These are phyloP conservation scores for Penicillium sp. DNA, from an alignment of 2,329 filamentous ascomycete genomes.

Conservation along the genomic window DNA sequence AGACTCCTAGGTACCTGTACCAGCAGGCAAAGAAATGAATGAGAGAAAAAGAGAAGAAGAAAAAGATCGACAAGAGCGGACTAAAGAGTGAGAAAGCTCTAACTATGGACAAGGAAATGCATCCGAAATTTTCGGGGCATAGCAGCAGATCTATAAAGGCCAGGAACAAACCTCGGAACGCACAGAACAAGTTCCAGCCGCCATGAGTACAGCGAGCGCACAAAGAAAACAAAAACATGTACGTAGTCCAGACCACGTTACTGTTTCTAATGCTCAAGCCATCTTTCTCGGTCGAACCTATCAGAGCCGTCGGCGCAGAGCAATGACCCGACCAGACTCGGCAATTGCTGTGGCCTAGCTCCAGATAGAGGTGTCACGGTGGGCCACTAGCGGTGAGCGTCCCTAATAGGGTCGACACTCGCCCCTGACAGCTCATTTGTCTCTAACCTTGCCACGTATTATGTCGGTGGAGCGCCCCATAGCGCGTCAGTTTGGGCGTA, in stretches of 20 bases:
- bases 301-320: slow-evolving; percentile 5
- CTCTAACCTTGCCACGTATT: slow-evolving; percentile 17
- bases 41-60: slow-evolving; percentile 8
- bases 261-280: slow-evolving; percentile 8
- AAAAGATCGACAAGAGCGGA: slow-evolving; percentile 5
- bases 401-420: slow-evolving; percentile 1
- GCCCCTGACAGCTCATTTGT: slow-evolving; percentile 15
- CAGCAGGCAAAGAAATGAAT: slow-evolving; percentile 7
- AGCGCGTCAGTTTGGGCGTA: slow-evolving; percentile 14
- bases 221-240: neutral
- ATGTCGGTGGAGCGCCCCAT: slow-evolving; percentile 12
- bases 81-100: slow-evolving; percentile 3
- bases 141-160: slow-evolving; percentile 17
- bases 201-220: neutral
- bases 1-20: neutral
- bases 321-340: slow-evolving; percentile 13
- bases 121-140: slow-evolving; percentile 1
- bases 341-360: neutral
- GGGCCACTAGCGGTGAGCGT: slow-evolving; percentile 5
- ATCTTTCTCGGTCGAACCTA: slow-evolving; percentile 9
- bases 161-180: slow-evolving; percentile 4
- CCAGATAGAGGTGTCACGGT: neutral
- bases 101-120: slow-evolving; percentile 7
- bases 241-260: neutral
- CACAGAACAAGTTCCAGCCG: neutral